Evolutionary conservation across 192 early-diverging fungal genomes (phyloP).

Genomic region (Backusella macrospora): DNA sequence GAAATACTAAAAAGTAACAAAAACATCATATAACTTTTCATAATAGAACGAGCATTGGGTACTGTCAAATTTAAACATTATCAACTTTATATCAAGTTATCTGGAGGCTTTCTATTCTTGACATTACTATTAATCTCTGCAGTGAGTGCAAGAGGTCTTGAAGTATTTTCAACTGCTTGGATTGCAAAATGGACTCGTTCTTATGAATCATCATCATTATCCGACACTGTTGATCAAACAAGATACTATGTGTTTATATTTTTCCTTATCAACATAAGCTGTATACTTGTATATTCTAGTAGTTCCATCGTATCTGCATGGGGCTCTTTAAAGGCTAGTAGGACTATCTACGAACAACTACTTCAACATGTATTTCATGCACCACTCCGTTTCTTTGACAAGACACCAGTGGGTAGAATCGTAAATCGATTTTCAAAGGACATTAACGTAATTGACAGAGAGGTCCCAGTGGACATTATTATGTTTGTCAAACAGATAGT

Average conservation of each 20-base stretch:
- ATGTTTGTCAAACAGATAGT: slow-evolving; percentile 51
- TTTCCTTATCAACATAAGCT: slow-evolving; percentile 45
- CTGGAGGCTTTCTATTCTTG: slow-evolving; percentile 64
- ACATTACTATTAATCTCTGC: slow-evolving; percentile 47
- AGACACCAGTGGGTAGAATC: slow-evolving; percentile 82
- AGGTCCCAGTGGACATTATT: slow-evolving; percentile 50
- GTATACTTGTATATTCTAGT: slow-evolving; percentile 30
- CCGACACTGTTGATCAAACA: neutral
- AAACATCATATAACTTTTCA: neutral
- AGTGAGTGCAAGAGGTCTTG: slow-evolving; percentile 45
- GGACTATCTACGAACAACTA: slow-evolving; percentile 56
- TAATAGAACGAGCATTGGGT: slow-evolving; percentile 66
- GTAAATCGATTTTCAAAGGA: slow-evolving; percentile 91
- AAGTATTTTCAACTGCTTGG: slow-evolving; percentile 63
- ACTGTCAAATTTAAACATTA: slow-evolving; percentile 78
- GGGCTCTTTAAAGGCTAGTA: slow-evolving; percentile 57
- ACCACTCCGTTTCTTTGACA: slow-evolving; percentile 85
- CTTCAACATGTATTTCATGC: slow-evolving; percentile 63
- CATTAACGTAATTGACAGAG: slow-evolving; percentile 74
- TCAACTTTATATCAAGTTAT: slow-evolving; percentile 69
- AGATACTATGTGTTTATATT: slow-evolving; percentile 60
- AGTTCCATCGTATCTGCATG: slow-evolving; percentile 35
- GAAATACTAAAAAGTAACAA: neutral
- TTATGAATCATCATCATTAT: slow-evolving; percentile 26
- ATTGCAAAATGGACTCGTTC: slow-evolving; percentile 60